Conservation (phyloP, 345 rosid species). For the Syzygium aromaticum region DNA sequence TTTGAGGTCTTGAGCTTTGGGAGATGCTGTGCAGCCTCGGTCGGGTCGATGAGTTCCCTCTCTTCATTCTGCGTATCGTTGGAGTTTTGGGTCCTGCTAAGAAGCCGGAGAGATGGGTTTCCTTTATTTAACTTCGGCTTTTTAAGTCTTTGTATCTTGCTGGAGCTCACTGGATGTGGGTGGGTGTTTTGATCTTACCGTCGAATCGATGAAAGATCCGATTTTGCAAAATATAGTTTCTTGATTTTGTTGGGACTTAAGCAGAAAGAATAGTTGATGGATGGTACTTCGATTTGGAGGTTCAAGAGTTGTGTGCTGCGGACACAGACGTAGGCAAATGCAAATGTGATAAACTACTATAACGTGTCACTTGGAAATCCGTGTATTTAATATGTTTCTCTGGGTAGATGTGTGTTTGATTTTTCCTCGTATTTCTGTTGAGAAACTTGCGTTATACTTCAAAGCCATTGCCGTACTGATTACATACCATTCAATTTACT, state of each 20-base stretch:
- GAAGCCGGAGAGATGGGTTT: not conserved
- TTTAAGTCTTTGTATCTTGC: not conserved
- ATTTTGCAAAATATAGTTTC: not conserved
- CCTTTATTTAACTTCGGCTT: not conserved
- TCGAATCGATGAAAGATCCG: not conserved
- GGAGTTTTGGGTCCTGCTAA: not conserved
- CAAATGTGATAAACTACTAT: not conserved
- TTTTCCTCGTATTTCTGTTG: not conserved
- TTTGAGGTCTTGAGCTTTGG: not conserved
- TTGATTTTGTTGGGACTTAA: not conserved
- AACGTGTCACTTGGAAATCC: not conserved
- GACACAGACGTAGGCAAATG: not conserved
- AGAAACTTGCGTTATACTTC: not conserved
- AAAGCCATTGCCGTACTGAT: not conserved
- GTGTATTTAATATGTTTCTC: not conserved
- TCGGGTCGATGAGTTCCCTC: not conserved
- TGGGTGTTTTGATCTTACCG: not conserved
- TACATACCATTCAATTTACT: not conserved
- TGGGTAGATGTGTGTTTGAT: not conserved
- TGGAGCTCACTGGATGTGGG: not conserved
- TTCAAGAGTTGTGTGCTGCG: not conserved
- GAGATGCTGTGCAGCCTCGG: not conserved
- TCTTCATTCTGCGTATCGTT: not conserved
- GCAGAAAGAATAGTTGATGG: not conserved
- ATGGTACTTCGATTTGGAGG: not conserved